Conservation (phyloP, 805 yeast genomes). For the Hermanozyma aechmeae region DNA sequence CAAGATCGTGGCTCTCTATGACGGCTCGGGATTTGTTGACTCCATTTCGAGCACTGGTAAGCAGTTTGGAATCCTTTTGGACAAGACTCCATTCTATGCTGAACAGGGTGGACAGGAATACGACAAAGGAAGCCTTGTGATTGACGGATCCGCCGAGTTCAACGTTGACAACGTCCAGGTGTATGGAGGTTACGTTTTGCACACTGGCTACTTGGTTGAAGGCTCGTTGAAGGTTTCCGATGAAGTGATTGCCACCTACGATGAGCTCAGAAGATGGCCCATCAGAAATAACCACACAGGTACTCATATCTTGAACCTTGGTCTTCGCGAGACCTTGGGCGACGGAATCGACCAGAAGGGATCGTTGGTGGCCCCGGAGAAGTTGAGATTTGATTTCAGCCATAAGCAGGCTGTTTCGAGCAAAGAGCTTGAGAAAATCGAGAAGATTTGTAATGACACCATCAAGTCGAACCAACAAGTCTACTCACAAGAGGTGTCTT, state of each 20-base stretch:
- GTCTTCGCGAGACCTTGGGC: constrained; percentile 79
- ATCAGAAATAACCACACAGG: constrained; percentile 97
- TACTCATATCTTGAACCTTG: constrained; percentile 89
- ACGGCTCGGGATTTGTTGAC: constrained; percentile 54
- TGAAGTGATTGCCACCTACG: constrained; percentile 74
- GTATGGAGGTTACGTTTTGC: constrained; percentile 92
- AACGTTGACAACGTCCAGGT: constrained; percentile 85
- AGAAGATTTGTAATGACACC: constrained; percentile 59
- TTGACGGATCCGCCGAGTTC: constrained; percentile 83
- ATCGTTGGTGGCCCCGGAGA: constrained; percentile 91
- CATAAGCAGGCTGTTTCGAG: constrained; percentile 77
- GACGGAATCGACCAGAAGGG: constrained; percentile 91
- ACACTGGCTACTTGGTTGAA: constrained; percentile 78
- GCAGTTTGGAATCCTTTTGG: constrained; percentile 75
- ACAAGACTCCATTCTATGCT: constrained; percentile 92
- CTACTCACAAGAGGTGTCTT: constrained; percentile 73
- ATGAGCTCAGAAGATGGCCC: constrained; percentile 92
- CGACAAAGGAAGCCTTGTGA: constrained; percentile 87
- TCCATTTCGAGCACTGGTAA: constrained; percentile 25
- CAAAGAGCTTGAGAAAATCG: constrained; percentile 67
- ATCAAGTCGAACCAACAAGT: constrained; percentile 67
- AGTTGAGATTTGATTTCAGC: constrained; percentile 91
- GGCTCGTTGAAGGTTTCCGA: constrained; percentile 66
- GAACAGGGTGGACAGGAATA: constrained; percentile 99
- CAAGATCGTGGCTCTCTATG: constrained; percentile 60